Percentiles rank a stretch among this genome's conserved stretches.
Conservation (phyloP, 129 eudicot species). For the Logfia minima region DNA sequence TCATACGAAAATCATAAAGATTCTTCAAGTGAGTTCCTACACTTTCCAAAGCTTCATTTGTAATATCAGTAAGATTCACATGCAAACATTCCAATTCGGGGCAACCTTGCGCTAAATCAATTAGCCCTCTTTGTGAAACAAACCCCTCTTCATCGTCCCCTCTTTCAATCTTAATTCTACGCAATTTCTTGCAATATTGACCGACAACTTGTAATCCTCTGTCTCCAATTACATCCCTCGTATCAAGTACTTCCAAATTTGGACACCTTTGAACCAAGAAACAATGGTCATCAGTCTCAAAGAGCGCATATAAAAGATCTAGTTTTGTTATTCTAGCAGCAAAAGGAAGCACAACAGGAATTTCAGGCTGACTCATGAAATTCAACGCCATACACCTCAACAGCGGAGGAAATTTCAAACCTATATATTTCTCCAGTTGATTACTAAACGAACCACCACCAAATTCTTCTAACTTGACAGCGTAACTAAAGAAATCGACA, state of each 20-base stretch:
- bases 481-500: conserved; percentile 48
- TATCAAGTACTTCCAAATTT: conserved; percentile 76
- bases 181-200: conserved; percentile 53
- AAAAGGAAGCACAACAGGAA: conserved; percentile 57
- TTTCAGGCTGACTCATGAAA: conserved; percentile 49
- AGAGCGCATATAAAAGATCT: conserved; percentile 67
- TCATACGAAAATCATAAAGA: conserved; percentile 65
- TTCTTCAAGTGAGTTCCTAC: conserved; percentile 63
- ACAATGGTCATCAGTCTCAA: conserved; percentile 66
- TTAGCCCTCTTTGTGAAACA: conserved; percentile 75
- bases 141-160: conserved; percentile 80
- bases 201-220: conserved; percentile 65
- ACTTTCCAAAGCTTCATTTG: conserved; percentile 62
- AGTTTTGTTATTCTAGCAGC: conserved; percentile 52
- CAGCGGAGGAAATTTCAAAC: conserved; percentile 45
- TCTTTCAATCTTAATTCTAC: conserved; percentile 75
- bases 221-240: conserved; percentile 70
- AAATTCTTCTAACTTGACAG: conserved; percentile 59
- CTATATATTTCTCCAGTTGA: conserved; percentile 44
- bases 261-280: conserved; percentile 61
- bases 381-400: conserved; percentile 55
- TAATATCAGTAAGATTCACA: conserved; percentile 66
- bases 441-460: conserved; percentile 61
- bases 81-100: conserved; percentile 63
- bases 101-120: conserved; percentile 68